Evolutionary conservation across 306 rosid genomes (phyloP).

Genomic region (Rosa multiflora): DNA sequence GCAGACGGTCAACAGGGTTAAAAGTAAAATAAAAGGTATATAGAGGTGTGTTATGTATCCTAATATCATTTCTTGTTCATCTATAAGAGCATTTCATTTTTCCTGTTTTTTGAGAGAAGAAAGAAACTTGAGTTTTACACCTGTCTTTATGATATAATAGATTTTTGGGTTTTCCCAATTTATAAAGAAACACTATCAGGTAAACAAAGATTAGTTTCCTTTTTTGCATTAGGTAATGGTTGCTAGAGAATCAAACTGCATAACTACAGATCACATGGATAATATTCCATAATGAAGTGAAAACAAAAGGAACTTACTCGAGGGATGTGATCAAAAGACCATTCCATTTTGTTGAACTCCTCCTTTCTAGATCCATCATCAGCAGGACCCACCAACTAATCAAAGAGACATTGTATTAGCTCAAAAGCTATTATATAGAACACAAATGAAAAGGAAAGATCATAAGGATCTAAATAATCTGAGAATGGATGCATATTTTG

Average conservation of each 20-base stretch:
- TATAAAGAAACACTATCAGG: neutral
- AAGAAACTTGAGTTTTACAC: neutral
- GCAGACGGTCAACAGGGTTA: neutral
- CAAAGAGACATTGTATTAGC: constrained; percentile 24
- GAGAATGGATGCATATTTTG: neutral
- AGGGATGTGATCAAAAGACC: constrained; percentile 73
- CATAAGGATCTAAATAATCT: neutral
- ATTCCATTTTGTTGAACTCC: constrained; percentile 84
- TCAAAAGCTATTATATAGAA: constrained; percentile 22
- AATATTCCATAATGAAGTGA: constrained; percentile 11
- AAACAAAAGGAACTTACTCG: constrained; percentile 52
- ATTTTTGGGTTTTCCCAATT: too few relatives aligned
- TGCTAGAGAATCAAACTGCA: neutral
- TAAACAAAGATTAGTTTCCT: neutral
- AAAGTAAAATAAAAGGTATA: neutral
- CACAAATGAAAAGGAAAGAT: neutral
- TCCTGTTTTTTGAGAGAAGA: neutral
- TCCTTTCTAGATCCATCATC: constrained; percentile 48
- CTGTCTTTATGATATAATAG: neutral
- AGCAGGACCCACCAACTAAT: constrained; percentile 51
- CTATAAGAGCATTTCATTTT: neutral
- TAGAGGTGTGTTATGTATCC: neutral
- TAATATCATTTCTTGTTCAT: neutral
- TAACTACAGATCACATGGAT: neutral
- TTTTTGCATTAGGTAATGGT: neutral